Base-by-base conservation (phyloP, 2,329 filamentous ascomycete species). In the Fusarium lyarnte region DNA sequence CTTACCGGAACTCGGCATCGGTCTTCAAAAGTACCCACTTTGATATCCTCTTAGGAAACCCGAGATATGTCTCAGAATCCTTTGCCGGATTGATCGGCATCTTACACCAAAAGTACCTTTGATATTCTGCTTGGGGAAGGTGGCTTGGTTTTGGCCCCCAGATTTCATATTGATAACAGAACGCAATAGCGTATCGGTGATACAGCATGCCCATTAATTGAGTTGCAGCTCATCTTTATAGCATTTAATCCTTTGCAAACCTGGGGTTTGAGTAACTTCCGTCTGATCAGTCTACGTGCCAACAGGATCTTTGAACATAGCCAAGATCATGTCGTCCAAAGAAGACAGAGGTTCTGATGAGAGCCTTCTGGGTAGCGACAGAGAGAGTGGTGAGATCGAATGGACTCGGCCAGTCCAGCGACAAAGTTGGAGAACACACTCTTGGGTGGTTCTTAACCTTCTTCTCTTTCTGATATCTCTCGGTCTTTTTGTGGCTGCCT, bases 321-420 rank as follows among this genome's bases (percentile, higher is more conserved):
- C 12, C n/a, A 7, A 64, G 0, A 35, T 11, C 13, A 65, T 65
- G 58, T n/a, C 29, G 1, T 47, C 27, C 31, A 49, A 63, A 19
- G 59, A 63, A 8, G 29, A 65, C 14, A 25, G 29, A 12, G 47
- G 58, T 4, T 65, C 47, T 7, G 39, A 49, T 38, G 63, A 65
- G 47, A 57, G 63, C 8, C 23, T 65, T 4, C 23, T 65, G 1
- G 31, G 36, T 2, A 27, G 31, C 12, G 47, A 63, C 4, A 14
- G 16, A 5, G 58, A 55, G 3, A 57, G 41, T 8, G 63, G 47
- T 3, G 12, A 6, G 8, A 25, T 35, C 5, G 13, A 42, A 1
- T 65, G 63, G 63, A 21, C 63, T n/a, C 47, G 14, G 3, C 23
- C 27, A 7, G 57, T 8, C 4, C 47, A 33, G 35, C 23, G 29